Base-by-base conservation (phyloP, 306 rosid genomes). In the cucumber (Cucumis sativus) region DNA sequence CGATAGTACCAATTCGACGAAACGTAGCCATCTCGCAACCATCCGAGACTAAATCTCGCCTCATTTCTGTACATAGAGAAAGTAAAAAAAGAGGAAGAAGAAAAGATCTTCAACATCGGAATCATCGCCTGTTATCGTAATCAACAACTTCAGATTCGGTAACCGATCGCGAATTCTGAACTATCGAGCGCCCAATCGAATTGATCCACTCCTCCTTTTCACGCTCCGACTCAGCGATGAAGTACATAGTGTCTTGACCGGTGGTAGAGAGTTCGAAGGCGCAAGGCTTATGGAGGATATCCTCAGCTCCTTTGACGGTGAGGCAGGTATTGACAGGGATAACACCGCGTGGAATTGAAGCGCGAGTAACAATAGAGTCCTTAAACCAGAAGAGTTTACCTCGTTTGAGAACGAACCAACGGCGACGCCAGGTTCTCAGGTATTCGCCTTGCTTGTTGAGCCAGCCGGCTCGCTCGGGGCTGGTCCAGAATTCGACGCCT, bases 291-390 rank as follows among this genome's bases (percentile, higher is more conserved):
- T 86, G 91, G 60, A 89, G 80, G 45, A 88, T 57, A 71, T 89
- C 94, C 80, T 89, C 94, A 55, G 91, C 94, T 45, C 94, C 94
- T 66, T 89, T 89, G 25, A 89, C 90, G 74, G 94, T 88, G 71
- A 88, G 84, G 79, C 94, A 89, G 14, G 84, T 78, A 40, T 81
- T 84, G 39, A 89, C 88, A 7, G 86, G 71, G 85, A 89, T 79
- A 11, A 89, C 94, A 74, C 94, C 94, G 16, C 94, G 94, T 2
- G 94, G 94, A 5, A 57, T 74, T 35, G 90, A 77, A 39, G 82
- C 54, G 57, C 81, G 86, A 6, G 78, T 77, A 56, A 88, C 86
- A 77, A 62, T 20, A 20, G 58, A 49, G 56, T 84, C 88, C 77
- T 88, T 88, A 82, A 88, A 88, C 91, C 89, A 88, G 75, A 88